Evolutionary conservation across 768 basidiomycete species (phyloP).

Genomic region (Leucocoprinus leucothites): DNA sequence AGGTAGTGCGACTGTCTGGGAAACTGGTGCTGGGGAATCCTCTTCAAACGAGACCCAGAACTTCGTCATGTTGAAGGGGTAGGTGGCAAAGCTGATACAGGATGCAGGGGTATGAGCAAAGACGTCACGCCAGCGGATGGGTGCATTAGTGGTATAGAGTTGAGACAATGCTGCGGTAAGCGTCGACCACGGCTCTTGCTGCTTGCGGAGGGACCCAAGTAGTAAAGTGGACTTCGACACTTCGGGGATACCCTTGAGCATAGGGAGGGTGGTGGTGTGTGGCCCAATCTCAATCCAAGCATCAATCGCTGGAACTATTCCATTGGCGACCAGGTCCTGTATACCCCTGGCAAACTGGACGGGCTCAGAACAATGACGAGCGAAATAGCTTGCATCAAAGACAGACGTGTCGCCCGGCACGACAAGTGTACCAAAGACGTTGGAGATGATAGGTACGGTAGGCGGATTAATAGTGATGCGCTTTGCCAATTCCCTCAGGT

Average conservation of each 20-base stretch:
- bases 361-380: slow-evolving; percentile 45
- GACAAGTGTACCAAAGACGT: slow-evolving; percentile 52
- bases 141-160: slow-evolving; percentile 40
- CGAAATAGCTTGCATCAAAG: slow-evolving; percentile 49
- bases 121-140: slow-evolving; percentile 52
- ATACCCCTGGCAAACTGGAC: slow-evolving; percentile 54
- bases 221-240: slow-evolving; percentile 31
- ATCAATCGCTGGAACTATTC: slow-evolving; percentile 25
- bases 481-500: slow-evolving; percentile 38
- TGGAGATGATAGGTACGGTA: slow-evolving; percentile 57
- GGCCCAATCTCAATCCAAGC: slow-evolving; percentile 70
- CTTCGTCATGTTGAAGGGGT: slow-evolving; percentile 54
- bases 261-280: slow-evolving; percentile 52
- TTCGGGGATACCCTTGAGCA: slow-evolving; percentile 43
- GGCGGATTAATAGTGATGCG: slow-evolving; percentile 43
- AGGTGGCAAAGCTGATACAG: slow-evolving; percentile 24
- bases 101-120: slow-evolving; percentile 44
- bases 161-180: slow-evolving; percentile 44
- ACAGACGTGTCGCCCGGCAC: slow-evolving; percentile 45
- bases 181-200: slow-evolving; percentile 33
- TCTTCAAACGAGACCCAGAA: slow-evolving; percentile 58
- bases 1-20: background rate
- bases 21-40: background rate
- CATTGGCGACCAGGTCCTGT: slow-evolving; percentile 28
- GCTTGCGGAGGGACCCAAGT: slow-evolving; percentile 50